Conservation (phyloP, 805 yeast genomes). For the Scheffersomyces stipitis region DNA sequence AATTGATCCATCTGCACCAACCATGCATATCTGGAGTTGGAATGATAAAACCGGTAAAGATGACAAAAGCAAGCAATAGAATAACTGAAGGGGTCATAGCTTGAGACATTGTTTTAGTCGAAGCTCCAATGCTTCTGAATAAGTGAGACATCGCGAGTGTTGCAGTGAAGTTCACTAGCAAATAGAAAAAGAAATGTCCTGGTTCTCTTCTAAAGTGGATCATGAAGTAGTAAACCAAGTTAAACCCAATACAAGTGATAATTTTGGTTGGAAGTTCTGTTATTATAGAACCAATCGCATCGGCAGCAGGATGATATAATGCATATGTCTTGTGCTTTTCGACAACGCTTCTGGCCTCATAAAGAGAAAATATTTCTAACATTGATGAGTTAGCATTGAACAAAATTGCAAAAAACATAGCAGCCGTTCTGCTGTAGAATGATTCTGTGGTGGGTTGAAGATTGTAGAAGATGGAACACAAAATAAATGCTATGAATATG, state of each 20-base stretch:
- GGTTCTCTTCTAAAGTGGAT: slow-evolving; percentile 23
- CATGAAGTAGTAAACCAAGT: slow-evolving; percentile 31
- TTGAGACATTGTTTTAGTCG: slow-evolving; percentile 39
- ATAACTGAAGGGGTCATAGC: slow-evolving; percentile 62
- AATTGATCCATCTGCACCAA: slow-evolving; percentile 68
- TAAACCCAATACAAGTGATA: slow-evolving; percentile 30
- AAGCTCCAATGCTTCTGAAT: slow-evolving; percentile 19
- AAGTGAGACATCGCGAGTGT: slow-evolving; percentile 38
- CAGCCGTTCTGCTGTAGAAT: slow-evolving; percentile 63
- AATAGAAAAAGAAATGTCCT: slow-evolving; percentile 25
- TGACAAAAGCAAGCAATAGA: slow-evolving; percentile 46
- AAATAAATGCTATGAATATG: slow-evolving; percentile 54
- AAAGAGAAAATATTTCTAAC: slow-evolving; percentile 58
- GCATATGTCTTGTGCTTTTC: slow-evolving; percentile 72
- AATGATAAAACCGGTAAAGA: slow-evolving; percentile 58
- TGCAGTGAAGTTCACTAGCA: slow-evolving; percentile 16
- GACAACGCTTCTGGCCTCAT: slow-evolving; percentile 62
- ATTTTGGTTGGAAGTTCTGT: slow-evolving; percentile 65
- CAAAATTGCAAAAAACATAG: slow-evolving; percentile 58
- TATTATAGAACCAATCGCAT: slow-evolving; percentile 60
- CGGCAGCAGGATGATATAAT: slow-evolving; percentile 72
- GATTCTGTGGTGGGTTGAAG: slow-evolving; percentile 50
- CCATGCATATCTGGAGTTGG: slow-evolving; percentile 58
- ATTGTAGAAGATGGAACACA: slow-evolving; percentile 60
- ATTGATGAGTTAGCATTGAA: slow-evolving; percentile 61